Conservation (phyloP, 139 green algal species). For the Chlorella sp. region DNA sequence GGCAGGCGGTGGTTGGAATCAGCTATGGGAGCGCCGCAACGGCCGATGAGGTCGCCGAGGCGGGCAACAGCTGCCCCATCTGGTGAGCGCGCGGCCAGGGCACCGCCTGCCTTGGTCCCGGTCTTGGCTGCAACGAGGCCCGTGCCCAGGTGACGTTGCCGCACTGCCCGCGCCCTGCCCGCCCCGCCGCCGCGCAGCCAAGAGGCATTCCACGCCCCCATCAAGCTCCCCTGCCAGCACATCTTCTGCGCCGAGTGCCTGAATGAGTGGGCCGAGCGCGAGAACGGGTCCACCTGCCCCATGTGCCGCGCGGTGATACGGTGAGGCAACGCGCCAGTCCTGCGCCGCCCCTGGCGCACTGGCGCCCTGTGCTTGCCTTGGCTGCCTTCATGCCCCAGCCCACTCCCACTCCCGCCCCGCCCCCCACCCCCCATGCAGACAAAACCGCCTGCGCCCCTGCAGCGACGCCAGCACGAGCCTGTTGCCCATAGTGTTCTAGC, state of each 20-base stretch:
- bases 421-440: too few relatives aligned
- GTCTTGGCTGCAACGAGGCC: not conserved
- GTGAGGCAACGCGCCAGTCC: too few relatives aligned
- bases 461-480: too few relatives aligned
- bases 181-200: slow-evolving; percentile 5
- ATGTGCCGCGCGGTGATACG: too few relatives aligned
- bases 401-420: too few relatives aligned
- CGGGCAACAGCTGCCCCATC: slow-evolving; percentile 72
- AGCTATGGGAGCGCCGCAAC: slow-evolving; percentile 55
- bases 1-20: slow-evolving; percentile 28
- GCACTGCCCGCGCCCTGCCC: not conserved
- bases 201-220: slow-evolving; percentile 45
- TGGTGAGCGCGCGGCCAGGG: slow-evolving; percentile 47
- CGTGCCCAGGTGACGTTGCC: not conserved
- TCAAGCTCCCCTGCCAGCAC: slow-evolving; percentile 71
- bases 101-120: not conserved
- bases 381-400: too few relatives aligned
- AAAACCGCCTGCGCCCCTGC: too few relatives aligned
- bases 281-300: slow-evolving; percentile 81
- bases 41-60: slow-evolving; percentile 47
- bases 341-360: too few relatives aligned
- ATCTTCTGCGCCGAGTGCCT: slow-evolving; percentile 85
- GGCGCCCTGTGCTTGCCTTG: too few relatives aligned
- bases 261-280: slow-evolving; percentile 77
- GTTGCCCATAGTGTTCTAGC: too few relatives aligned